phyloP scores from a whole-genome alignment of 768 basidiomycete species.

The Pholiota conissans region DNA sequence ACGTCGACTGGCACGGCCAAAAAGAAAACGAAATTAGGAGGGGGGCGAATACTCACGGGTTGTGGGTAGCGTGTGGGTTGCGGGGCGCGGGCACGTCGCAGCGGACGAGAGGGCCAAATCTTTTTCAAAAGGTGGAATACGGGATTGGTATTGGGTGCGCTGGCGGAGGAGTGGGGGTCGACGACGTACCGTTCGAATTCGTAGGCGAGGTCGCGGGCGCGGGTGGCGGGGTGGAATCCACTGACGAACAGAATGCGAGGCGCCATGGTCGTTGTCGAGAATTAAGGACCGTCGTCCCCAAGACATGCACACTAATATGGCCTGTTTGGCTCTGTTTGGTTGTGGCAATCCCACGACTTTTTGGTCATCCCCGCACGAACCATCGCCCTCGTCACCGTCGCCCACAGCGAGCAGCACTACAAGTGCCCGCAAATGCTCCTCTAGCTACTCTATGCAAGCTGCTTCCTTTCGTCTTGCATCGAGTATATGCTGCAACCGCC shows the following conservation, averaged over 20 bases:
- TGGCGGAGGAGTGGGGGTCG: slow-evolving; percentile 15
- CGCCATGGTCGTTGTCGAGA: slow-evolving; percentile 30
- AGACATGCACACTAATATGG: not conserved
- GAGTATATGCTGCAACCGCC: not conserved
- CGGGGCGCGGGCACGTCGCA: slow-evolving; percentile 90
- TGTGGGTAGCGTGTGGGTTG: slow-evolving; percentile 69
- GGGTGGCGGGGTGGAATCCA: slow-evolving; percentile 81
- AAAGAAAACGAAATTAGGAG: slow-evolving; percentile 16
- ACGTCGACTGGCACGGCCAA: slow-evolving; percentile 18
- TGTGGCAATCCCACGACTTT: slow-evolving; percentile 3
- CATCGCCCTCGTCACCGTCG: not conserved
- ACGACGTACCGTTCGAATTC: slow-evolving; percentile 77
- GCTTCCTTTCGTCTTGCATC: not conserved
- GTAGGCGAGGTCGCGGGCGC: slow-evolving; percentile 80
- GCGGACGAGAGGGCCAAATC: slow-evolving; percentile 80
- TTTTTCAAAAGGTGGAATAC: slow-evolving; percentile 25
- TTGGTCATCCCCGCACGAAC: too few species aligned
- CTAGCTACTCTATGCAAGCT: not conserved
- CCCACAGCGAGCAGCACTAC: not conserved
- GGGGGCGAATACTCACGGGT: slow-evolving; percentile 69
- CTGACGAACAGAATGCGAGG: slow-evolving; percentile 87
- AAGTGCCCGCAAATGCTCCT: not conserved
- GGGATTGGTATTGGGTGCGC: not conserved
- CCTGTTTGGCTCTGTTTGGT: slow-evolving; percentile 2
- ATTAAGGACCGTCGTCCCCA: not conserved